Percentiles rank a stretch among this genome's conserved stretches.
phyloP scores from a whole-genome alignment of 129 eudicot species.

The Logfia minima region DNA sequence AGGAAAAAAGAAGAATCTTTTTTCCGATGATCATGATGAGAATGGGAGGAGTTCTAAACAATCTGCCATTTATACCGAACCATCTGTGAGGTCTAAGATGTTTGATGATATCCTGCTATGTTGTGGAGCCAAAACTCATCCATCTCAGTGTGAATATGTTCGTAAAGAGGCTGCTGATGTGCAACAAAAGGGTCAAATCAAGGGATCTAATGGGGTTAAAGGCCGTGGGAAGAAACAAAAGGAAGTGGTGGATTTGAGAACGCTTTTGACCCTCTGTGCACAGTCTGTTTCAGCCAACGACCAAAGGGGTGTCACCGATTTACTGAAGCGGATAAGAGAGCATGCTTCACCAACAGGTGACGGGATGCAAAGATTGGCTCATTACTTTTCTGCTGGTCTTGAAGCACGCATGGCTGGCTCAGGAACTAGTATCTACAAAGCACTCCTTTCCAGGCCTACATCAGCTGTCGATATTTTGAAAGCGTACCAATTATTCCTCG shows the following conservation, averaged over 20 bases:
- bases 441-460: slow-evolving; percentile 41
- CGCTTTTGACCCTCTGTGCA: slow-evolving; percentile 70
- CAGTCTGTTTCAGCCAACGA: slow-evolving; percentile 69
- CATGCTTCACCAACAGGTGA: slow-evolving; percentile 79
- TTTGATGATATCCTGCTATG: slow-evolving; percentile 63
- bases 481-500: slow-evolving; percentile 64
- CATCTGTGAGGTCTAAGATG: slow-evolving; percentile 56
- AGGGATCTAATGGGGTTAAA: slow-evolving; percentile 41
- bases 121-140: slow-evolving; percentile 40
- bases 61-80: slow-evolving; percentile 51
- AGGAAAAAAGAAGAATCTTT: slow-evolving; percentile 56
- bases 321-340: slow-evolving; percentile 56
- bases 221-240: slow-evolving; percentile 53
- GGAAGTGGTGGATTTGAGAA: slow-evolving; percentile 65
- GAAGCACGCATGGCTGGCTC: slow-evolving; percentile 87
- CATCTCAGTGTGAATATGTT: slow-evolving; percentile 42
- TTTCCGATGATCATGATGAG: slow-evolving; percentile 35
- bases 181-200: slow-evolving; percentile 29
- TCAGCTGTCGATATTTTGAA: slow-evolving; percentile 71
- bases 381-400: slow-evolving; percentile 72
- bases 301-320: slow-evolving; percentile 54
- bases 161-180: slow-evolving; percentile 30
- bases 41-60: slow-evolving; percentile 57
- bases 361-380: slow-evolving; percentile 83
- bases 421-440: slow-evolving; percentile 59